Percentiles rank a stretch among this genome's conserved stretches.
phyloP scores from a whole-genome alignment of 805 yeast genomes.

The Clavispora asparagi region DNA sequence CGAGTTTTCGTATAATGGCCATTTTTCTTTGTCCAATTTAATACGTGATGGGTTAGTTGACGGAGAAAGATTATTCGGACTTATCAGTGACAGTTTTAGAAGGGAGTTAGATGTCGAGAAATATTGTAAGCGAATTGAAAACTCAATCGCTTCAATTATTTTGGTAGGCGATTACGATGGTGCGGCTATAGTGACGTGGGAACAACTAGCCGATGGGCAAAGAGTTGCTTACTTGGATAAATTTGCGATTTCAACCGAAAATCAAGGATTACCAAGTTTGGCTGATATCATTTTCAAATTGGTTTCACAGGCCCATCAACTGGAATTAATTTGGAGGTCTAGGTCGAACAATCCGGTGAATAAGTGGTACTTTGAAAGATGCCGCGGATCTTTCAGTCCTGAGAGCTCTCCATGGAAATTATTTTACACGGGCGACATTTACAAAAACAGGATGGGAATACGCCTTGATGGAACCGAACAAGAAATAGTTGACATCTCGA shows the following conservation, averaged over 20 bases:
- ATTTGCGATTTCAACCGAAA: conserved; percentile 77
- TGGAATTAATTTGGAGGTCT: conserved; percentile 87
- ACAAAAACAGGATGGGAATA: conserved; percentile 28
- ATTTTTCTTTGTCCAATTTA: conserved; percentile 39
- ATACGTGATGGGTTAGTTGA: conserved; percentile 42
- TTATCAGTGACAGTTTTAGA: conserved; percentile 79
- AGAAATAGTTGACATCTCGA: conserved; percentile 9
- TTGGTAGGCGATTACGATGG: conserved; percentile 95
- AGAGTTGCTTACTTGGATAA: conserved; percentile 81
- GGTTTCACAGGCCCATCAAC: conserved; percentile 61
- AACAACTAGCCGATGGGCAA: conserved; percentile 26
- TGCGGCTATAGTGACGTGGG: conserved; percentile 89
- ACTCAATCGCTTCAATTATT: conserved; percentile 67
- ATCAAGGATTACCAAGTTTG: conserved; percentile 89
- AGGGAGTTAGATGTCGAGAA: conserved; percentile 58
- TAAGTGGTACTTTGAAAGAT: conserved; percentile 95
- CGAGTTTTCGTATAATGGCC: conserved; percentile 17
- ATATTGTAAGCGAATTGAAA: conserved; percentile 62
- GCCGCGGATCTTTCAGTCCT: conserved; percentile 55
- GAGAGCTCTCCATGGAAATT: conserved; percentile 36
- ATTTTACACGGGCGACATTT: conserved; percentile 38
- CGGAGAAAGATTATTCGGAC: conserved; percentile 47
- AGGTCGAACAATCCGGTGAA: conserved; percentile 83
- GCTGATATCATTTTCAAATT: conserved; percentile 91
- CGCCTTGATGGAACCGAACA: conserved; percentile 11